Evolutionary conservation across 2,329 filamentous ascomycete species (phyloP).

Genomic region (Alternaria sp.): DNA sequence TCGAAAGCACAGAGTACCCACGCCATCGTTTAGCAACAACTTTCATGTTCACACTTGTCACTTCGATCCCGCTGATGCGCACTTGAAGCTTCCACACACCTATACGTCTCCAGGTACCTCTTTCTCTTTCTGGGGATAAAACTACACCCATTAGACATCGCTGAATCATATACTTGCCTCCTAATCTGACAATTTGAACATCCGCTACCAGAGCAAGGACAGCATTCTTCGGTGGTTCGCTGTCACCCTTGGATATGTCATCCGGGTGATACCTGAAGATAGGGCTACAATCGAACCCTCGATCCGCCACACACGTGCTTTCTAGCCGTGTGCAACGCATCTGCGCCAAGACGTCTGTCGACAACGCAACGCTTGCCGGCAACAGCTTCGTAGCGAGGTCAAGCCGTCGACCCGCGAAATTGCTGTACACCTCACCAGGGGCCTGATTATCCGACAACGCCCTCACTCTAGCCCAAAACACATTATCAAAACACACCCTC

Average conservation of each 20-base stretch:
- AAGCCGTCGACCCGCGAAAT: background rate
- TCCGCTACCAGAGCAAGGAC: slow-evolving; percentile 3
- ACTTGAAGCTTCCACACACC: slow-evolving; percentile 12
- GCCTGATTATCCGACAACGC: background rate
- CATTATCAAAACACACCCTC: background rate
- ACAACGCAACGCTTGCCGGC: background rate
- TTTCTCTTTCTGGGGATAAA: background rate
- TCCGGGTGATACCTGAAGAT: slow-evolving; percentile 8
- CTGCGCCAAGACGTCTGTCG: background rate
- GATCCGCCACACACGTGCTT: background rate
- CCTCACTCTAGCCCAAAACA: background rate
- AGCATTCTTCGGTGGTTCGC: background rate
- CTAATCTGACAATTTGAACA: slow-evolving; percentile 3
- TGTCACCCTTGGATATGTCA: background rate
- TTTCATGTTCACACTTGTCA: background rate
- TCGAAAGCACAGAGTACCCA: background rate
- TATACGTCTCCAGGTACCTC: slow-evolving; percentile 4
- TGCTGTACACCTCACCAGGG: background rate
- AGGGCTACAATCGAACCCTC: background rate
- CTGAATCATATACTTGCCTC: slow-evolving; percentile 2
- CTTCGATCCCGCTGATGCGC: background rate
- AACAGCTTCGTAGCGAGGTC: background rate
- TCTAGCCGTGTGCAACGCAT: background rate
- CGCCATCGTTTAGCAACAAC: slow-evolving; percentile 6
- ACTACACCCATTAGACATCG: slow-evolving; percentile 4